A percentile compares a stretch with the other conserved stretches of the same genome.
Evolutionary conservation across 2,329 filamentous ascomycete genomes (phyloP).

Genomic region (Exophiala calicioides): DNA sequence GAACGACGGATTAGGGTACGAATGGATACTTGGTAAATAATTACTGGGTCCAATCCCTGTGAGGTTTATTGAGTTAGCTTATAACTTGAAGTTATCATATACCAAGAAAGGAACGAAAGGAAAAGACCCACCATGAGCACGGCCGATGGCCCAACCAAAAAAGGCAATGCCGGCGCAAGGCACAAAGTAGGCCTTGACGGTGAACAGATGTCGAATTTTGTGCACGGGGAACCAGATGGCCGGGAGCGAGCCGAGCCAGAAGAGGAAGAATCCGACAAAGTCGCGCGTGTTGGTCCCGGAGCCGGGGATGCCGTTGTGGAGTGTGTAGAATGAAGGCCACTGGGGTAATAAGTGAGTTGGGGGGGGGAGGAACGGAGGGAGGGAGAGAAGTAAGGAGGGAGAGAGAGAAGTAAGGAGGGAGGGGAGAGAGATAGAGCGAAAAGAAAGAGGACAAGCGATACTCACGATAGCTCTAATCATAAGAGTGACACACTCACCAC

Average conservation of each 20-base stretch:
- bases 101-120: too few relatives aligned
- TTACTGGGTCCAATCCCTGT: too few relatives aligned
- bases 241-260: conserved; percentile 30
- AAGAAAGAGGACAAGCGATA: too few relatives aligned
- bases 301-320: conserved; percentile 67
- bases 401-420: too few relatives aligned
- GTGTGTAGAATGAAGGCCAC: conserved; percentile 41
- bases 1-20: too few relatives aligned
- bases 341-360: too few relatives aligned
- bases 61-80: too few relatives aligned
- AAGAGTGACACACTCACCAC: conserved; percentile 39
- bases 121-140: conserved; percentile 77
- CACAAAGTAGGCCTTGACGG: conserved; percentile 82
- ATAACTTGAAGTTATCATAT: too few relatives aligned
- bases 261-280: conserved; percentile 42
- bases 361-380: too few relatives aligned
- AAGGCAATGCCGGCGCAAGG: conserved; percentile 81
- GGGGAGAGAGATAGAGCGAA: too few relatives aligned
- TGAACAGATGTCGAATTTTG: conserved; percentile 73
- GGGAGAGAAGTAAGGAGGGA: too few relatives aligned
- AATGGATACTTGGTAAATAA: too few relatives aligned
- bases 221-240: conserved; percentile 36
- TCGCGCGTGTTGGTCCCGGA: conserved; percentile 68
- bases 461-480: conserved; percentile 33
- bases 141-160: conserved; percentile 81